phyloP scores from a whole-genome alignment of 1,284 basidiomycete genomes.

The Ustilago tritici region DNA sequence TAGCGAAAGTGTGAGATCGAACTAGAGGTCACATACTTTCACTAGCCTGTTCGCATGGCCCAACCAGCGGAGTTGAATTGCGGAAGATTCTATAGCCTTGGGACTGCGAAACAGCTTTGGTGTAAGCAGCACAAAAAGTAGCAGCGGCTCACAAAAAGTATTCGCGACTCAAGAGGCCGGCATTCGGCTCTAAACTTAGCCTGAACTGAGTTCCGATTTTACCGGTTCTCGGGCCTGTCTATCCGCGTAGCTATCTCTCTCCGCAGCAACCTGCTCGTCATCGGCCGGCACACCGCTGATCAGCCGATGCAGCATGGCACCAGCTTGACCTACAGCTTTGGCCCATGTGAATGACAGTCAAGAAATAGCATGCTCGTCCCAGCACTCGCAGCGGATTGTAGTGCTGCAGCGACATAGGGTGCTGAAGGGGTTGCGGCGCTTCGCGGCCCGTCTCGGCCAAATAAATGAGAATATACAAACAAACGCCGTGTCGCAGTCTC shows the following conservation, averaged over 20 bases:
- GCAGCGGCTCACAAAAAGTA: no score
- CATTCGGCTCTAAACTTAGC: not conserved
- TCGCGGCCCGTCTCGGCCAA: not conserved
- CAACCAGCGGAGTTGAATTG: no score
- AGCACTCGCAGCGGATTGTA: not conserved
- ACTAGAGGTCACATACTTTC: no score
- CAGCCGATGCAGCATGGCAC: no score
- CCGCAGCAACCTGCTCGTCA: not conserved
- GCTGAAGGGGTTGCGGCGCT: not conserved
- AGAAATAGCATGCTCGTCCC: not conserved
- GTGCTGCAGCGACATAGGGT: no score
- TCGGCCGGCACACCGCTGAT: not conserved
- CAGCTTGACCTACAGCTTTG: not conserved
- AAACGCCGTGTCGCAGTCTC: constrained; percentile 10
- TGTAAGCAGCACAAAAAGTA: not conserved
- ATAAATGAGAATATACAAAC: constrained; percentile 3
- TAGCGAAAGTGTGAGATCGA: no score
- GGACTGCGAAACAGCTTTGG: not conserved
- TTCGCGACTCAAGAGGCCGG: constrained; percentile 7
- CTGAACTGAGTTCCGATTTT: constrained; percentile 12
- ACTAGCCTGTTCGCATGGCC: no score
- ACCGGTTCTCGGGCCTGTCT: not conserved
- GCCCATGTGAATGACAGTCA: not conserved
- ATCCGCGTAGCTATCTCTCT: not conserved
- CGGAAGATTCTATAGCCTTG: no score